Percentiles rank a stretch among this genome's conserved stretches.
phyloP scores from a whole-genome alignment of 202 grass and related monocot genomes.

The Elaeis oleifera region DNA sequence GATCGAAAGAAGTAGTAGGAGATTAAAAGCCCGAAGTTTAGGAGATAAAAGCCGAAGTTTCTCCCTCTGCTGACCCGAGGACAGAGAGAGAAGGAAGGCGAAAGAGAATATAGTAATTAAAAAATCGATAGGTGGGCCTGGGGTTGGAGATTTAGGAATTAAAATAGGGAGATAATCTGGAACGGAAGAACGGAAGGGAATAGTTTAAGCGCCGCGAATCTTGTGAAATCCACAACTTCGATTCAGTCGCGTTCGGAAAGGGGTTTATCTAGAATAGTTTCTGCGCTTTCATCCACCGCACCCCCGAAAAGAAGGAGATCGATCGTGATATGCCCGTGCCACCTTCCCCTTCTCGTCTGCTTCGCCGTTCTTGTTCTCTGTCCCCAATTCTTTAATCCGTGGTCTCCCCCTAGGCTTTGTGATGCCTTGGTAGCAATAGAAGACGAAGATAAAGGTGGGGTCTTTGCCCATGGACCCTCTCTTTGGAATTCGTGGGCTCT shows the following conservation, averaged over 20 bases:
- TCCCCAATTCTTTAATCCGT: too few species aligned
- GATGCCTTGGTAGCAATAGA: too few species aligned
- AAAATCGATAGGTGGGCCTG: slow-evolving; percentile 8
- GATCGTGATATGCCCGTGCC: too few species aligned
- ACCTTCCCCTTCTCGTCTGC: too few species aligned
- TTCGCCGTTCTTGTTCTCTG: too few species aligned
- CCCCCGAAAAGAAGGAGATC: background rate
- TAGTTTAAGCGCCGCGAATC: slow-evolving; percentile 72
- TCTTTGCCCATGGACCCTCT: slow-evolving; percentile 14
- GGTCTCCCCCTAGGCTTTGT: too few species aligned
- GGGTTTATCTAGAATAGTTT: slow-evolving; percentile 7
- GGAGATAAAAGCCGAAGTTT: background rate
- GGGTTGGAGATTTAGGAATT: background rate
- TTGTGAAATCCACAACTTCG: slow-evolving; percentile 78
- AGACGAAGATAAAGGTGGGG: too few species aligned
- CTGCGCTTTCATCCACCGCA: too few species aligned
- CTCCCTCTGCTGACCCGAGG: background rate
- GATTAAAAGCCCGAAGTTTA: background rate
- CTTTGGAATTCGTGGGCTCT: slow-evolving; percentile 4
- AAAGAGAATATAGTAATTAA: background rate
- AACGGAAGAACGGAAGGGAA: slow-evolving; percentile 2
- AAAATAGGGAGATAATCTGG: slow-evolving; percentile 5
- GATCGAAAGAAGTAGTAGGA: background rate
- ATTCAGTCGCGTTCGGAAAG: slow-evolving; percentile 25
- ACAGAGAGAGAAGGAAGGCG: background rate